These are phyloP conservation scores for Eimeria tenella DNA, from an alignment of 169 alveolate species.

Conservation along the genomic window DNA sequence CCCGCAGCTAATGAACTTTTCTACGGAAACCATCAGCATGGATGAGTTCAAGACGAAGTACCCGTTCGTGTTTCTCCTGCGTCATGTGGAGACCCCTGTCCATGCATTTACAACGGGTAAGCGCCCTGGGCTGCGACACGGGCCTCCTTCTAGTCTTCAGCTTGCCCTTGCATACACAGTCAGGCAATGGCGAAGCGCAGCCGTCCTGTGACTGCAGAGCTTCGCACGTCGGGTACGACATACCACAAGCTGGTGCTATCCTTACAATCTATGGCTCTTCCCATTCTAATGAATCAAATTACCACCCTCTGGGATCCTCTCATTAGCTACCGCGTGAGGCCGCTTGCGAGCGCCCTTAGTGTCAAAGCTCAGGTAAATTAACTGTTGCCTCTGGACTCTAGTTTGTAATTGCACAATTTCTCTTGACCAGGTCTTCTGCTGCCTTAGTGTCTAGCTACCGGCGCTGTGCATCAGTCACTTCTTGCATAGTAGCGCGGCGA, in stretches of 20 bases:
- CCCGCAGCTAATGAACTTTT: conserved; percentile 19
- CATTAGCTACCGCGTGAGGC: neutral
- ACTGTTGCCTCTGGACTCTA: no score
- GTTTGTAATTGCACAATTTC: no score
- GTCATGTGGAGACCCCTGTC: conserved; percentile 43
- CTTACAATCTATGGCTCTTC: conserved; percentile 41
- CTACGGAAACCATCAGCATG: conserved; percentile 30
- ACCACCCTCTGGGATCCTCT: conserved; percentile 48
- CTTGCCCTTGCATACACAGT: neutral
- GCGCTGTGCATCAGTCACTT: neutral
- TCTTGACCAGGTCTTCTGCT: no score
- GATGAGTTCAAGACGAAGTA: conserved; percentile 21
- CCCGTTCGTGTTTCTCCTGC: conserved; percentile 16
- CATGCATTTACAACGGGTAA: conserved; percentile 45
- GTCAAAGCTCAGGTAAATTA: conserved; percentile 44
- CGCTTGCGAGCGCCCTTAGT: neutral
- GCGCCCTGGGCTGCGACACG: neutral
- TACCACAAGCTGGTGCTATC: neutral
- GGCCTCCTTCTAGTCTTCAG: no score
- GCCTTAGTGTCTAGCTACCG: no score
- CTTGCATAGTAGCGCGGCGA: neutral
- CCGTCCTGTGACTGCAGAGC: conserved; percentile 19
- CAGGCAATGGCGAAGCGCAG: neutral
- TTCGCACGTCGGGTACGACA: conserved; percentile 46
- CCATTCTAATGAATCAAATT: conserved; percentile 20